These are phyloP conservation scores for Auricularia heimuer DNA, from an alignment of 768 basidiomycete species.

Conservation along the genomic window DNA sequence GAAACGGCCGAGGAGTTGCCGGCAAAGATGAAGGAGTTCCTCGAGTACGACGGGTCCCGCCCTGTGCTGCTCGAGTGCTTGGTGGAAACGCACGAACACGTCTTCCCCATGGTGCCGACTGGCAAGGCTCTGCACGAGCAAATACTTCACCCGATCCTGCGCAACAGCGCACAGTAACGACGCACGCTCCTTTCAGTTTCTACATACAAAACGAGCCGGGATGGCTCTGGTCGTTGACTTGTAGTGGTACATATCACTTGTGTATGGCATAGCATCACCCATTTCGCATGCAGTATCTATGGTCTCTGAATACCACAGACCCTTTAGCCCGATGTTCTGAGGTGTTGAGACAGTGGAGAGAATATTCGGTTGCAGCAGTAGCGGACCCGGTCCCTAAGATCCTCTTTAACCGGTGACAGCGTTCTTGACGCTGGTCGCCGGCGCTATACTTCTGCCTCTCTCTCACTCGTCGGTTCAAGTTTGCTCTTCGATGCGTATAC, in stretches of 20 bases:
- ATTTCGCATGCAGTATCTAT: neutral
- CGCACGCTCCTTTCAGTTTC: neutral
- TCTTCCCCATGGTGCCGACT: conserved; percentile 89
- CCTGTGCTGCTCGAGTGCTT: conserved; percentile 88
- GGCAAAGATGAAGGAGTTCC: conserved; percentile 95
- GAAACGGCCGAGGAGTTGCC: conserved; percentile 64
- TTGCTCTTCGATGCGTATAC: neutral
- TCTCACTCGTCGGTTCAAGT: neutral
- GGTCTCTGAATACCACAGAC: neutral
- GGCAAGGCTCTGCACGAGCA: conserved; percentile 93
- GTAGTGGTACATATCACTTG: neutral
- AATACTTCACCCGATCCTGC: conserved; percentile 57
- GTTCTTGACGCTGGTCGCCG: too few species aligned
- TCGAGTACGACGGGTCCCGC: conserved; percentile 81
- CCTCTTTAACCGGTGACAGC: too few species aligned
- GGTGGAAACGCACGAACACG: conserved; percentile 77
- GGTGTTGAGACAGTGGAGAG: too few species aligned
- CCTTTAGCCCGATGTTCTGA: too few species aligned
- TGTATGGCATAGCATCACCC: neutral
- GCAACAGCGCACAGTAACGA: neutral
- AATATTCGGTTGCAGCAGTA: too few species aligned
- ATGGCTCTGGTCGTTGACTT: neutral
- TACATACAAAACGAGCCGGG: neutral
- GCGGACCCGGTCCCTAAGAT: too few species aligned
- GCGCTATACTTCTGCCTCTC: neutral